Conservation (phyloP, 1,284 basidiomycete species). For the Puccinia polysora region DNA sequence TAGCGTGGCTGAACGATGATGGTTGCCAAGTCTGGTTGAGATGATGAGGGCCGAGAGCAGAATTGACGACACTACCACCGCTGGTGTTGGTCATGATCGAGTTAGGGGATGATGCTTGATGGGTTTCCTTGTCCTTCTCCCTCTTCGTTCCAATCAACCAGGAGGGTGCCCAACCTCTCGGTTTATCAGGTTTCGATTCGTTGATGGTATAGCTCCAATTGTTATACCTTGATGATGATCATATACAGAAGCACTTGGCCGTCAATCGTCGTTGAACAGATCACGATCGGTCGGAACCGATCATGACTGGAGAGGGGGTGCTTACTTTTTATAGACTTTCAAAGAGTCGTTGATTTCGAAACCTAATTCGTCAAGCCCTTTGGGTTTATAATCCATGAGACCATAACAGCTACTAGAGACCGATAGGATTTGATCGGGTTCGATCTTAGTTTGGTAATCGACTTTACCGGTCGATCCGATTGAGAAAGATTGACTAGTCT, state of each 20-base stretch:
- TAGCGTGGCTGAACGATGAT: neutral
- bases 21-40: no score
- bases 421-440: constrained; percentile 79
- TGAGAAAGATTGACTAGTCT: constrained; percentile 71
- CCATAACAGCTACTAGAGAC: constrained; percentile 90
- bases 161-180: constrained; percentile 51
- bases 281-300: no score
- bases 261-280: neutral
- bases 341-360: constrained; percentile 78
- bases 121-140: neutral
- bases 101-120: neutral
- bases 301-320: neutral
- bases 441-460: constrained; percentile 61
- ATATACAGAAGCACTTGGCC: neutral
- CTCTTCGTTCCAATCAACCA: constrained; percentile 46
- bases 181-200: constrained; percentile 48
- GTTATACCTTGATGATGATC: constrained; percentile 67
- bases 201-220: constrained; percentile 75
- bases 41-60: neutral
- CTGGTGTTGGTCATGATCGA: neutral
- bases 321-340: constrained; percentile 75
- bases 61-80: neutral
- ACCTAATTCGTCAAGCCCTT: constrained; percentile 74
- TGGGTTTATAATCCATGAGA: constrained; percentile 88
- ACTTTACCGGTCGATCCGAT: constrained; percentile 49